A percentile compares a stretch with the other conserved stretches of the same genome.
These are phyloP conservation scores for Aspergillus phoenicis DNA, from an alignment of 2,329 filamentous ascomycete species.

Conservation along the genomic window DNA sequence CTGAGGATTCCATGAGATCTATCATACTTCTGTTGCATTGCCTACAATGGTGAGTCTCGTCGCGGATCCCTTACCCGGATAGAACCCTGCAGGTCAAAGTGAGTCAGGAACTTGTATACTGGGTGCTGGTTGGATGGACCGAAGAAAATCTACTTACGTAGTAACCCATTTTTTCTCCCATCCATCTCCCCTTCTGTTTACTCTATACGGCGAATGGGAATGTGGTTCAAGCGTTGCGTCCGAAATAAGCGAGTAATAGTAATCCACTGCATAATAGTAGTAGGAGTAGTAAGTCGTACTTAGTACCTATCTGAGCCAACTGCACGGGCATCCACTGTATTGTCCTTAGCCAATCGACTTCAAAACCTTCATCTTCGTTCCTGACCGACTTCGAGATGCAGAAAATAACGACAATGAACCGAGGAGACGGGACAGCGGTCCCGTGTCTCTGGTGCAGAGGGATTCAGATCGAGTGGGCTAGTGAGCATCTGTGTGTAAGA, in stretches of 20 bases:
- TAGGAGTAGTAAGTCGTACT: too few relatives aligned
- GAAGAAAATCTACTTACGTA: neutral
- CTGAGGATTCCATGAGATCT: conserved; percentile 16
- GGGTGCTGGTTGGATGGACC: conserved; percentile 11
- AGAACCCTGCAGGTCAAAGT: conserved; percentile 20
- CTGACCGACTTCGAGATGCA: neutral
- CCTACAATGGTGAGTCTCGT: conserved; percentile 6
- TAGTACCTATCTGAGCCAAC: neutral
- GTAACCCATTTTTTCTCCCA: neutral
- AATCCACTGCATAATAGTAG: too few relatives aligned
- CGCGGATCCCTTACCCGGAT: conserved; percentile 8
- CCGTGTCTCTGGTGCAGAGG: conserved; percentile 8
- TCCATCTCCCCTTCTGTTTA: neutral
- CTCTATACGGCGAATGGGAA: neutral
- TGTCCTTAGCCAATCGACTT: neutral
- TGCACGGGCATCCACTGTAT: neutral
- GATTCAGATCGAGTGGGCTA: neutral
- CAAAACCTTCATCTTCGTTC: neutral
- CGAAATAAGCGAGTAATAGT: neutral
- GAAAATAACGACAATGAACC: neutral
- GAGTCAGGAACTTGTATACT: conserved; percentile 15
- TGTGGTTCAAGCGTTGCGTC: neutral
- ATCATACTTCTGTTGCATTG: conserved; percentile 17
- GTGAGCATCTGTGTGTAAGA: conserved; percentile 5
- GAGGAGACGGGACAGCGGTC: neutral